Evolutionary conservation across 2,329 filamentous ascomycete species (phyloP).

Genomic region (Fusarium sp.): DNA sequence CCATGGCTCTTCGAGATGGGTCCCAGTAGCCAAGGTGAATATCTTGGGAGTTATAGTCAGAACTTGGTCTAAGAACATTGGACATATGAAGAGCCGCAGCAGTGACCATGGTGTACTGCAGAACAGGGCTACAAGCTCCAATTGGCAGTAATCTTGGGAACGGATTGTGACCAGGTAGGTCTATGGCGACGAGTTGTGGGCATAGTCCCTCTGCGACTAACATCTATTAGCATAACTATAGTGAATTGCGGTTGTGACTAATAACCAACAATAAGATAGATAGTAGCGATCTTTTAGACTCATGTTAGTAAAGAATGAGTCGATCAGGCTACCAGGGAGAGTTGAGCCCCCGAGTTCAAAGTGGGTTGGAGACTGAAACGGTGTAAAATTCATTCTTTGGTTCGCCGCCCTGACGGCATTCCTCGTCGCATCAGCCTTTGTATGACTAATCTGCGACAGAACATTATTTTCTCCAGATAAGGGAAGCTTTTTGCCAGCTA

Average conservation of each 20-base stretch:
- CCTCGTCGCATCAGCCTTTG: background rate
- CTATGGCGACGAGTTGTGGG: slow-evolving; percentile 11
- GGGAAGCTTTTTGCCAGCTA: slow-evolving; percentile 5
- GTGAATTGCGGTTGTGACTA: no score
- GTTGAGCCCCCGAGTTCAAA: background rate
- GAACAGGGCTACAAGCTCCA: background rate
- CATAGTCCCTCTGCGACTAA: slow-evolving; percentile 9
- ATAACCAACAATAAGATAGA: slow-evolving; percentile 11
- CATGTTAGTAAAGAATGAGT: slow-evolving; percentile 4
- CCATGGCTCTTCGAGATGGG: background rate
- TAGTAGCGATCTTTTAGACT: slow-evolving; percentile 6
- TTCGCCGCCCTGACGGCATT: background rate
- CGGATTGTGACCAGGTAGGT: slow-evolving; percentile 11
- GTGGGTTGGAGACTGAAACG: fast-evolving
- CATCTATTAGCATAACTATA: background rate
- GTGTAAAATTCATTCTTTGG: background rate
- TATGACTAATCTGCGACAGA: background rate
- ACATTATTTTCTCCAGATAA: background rate
- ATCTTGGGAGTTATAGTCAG: background rate
- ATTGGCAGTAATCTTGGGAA: slow-evolving; percentile 2
- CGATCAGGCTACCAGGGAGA: background rate
- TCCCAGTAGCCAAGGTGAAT: background rate
- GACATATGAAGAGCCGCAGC: slow-evolving; percentile 22
- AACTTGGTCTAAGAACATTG: slow-evolving; percentile 1
- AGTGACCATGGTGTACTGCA: slow-evolving; percentile 9